Conservation (phyloP, 2,329 filamentous ascomycete genomes). For the Didymella lethalis region DNA sequence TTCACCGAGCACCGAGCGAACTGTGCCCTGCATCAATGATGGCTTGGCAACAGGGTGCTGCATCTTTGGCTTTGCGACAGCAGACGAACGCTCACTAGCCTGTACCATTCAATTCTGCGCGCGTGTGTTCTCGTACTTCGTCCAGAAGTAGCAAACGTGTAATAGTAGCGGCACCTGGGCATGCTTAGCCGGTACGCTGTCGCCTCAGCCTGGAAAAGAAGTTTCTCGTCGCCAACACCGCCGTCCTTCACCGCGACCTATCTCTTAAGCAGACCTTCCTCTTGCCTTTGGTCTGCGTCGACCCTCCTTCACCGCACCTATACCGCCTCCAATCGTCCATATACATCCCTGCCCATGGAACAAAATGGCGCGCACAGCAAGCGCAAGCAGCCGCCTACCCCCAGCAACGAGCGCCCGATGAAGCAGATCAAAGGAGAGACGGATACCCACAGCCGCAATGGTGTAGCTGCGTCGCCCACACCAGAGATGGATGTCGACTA, state of each 20-base stretch:
- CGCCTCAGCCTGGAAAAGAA: conserved; percentile 40
- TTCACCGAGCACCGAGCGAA: conserved; percentile 23
- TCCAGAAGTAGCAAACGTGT: conserved; percentile 18
- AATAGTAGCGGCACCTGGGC: conserved; percentile 22
- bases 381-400: conserved; percentile 61
- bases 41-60: conserved; percentile 19
- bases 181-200: conserved; percentile 44
- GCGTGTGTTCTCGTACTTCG: conserved; percentile 13
- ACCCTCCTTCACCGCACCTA: conserved; percentile 11
- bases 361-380: conserved; percentile 60
- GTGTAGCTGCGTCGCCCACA: conserved; percentile 32
- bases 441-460: conserved; percentile 51
- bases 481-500: conserved; percentile 47
- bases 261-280: conserved; percentile 14
- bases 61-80: conserved; percentile 18
- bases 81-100: conserved; percentile 1
- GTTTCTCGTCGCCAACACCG: conserved; percentile 29
- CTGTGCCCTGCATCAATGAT: conserved; percentile 26
- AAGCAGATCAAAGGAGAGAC: conserved; percentile 63
- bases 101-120: conserved; percentile 16
- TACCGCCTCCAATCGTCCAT: conserved; percentile 7
- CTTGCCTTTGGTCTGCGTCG: conserved; percentile 9
- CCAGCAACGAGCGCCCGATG: conserved; percentile 59
- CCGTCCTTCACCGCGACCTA: conserved; percentile 22
- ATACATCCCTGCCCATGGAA: conserved; percentile 53